Percentiles rank a stretch among this genome's conserved stretches.
phyloP scores from a whole-genome alignment of 139 green algal genomes.

The Mesotaenium endlicherianum region DNA sequence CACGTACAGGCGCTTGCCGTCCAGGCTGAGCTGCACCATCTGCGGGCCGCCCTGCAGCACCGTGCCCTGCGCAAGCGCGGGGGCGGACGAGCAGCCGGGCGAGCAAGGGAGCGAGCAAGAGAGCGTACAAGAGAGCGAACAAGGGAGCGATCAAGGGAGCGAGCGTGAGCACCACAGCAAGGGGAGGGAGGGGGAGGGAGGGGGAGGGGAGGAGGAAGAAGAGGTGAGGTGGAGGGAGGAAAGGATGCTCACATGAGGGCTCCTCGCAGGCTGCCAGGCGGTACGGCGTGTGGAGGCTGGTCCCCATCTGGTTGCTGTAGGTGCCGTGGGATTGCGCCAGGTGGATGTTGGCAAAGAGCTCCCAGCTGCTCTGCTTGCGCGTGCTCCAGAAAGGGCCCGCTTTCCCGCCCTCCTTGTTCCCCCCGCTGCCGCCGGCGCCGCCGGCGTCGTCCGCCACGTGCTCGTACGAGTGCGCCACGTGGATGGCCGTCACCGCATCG shows the following conservation, averaged over 20 bases:
- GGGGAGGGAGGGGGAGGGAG: neutral
- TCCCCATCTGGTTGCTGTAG: constrained; percentile 47
- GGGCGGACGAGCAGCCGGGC: neutral
- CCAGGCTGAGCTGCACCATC: constrained; percentile 82
- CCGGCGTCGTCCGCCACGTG: constrained; percentile 9
- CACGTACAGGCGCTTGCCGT: constrained; percentile 79
- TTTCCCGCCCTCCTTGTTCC: neutral
- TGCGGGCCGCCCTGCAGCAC: constrained; percentile 75
- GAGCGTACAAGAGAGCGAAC: no score
- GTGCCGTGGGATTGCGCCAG: constrained; percentile 15
- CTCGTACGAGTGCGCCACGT: constrained; percentile 37
- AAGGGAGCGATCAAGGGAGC: neutral
- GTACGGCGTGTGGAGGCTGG: constrained; percentile 24
- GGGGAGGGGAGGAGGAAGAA: neutral
- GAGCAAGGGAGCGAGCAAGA: neutral
- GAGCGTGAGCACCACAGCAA: neutral
- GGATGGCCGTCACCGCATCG: constrained; percentile 24
- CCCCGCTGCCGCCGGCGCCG: neutral
- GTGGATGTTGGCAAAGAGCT: constrained; percentile 40
- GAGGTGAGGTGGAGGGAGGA: neutral
- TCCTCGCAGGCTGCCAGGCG: constrained; percentile 25
- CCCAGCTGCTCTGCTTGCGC: constrained; percentile 32
- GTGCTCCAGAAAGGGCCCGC: constrained; percentile 25
- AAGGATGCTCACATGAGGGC: neutral
- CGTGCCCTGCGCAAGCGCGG: constrained; percentile 53